Base-by-base conservation (phyloP, 805 yeast genomes). In the Maudiozyma serrabonitensis region DNA sequence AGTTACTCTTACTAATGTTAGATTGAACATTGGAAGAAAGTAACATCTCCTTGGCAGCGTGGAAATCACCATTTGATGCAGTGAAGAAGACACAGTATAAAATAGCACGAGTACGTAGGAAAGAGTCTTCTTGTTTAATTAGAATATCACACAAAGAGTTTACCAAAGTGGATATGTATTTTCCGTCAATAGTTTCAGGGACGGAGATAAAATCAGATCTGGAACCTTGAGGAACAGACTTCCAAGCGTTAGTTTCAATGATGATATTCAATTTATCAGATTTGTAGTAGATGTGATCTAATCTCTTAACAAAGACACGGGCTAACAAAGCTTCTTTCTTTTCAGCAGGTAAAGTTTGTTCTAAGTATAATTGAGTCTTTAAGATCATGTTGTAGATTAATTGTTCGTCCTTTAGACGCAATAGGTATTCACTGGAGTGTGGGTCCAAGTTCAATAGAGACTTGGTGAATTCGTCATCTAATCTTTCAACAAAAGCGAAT, bases 281-380 rank as follows among this genome's bases (percentile, higher is more conserved):
- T 73, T 93, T 93, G 81, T 81, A 93, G 74, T 93, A 93, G 53
- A 93, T 76, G 70, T 87, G 95, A 61, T 91, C 96, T 61, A 93
- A 73, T 72, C 99, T 81, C 66, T 93, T 83, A 47, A 82, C 74
- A 44, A 88, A 74, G 45, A 88, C 76, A 67, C 98, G 80, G 28
- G 86, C 78, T 57, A 86, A 73, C 58, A 79, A 82, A 59, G 76
- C 81, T 54, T 76, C 79, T 23, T 69, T 66, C 54, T 68, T 70
- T 23, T 58, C 63, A 49, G 70, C 70, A 39, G 81, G 72, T 51
- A 78, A 71, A 47, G 78, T 78, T 38, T 73, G 64, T 69, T 91
- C 97, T 65, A 84, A 76, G 70, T 93, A 91, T 54, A 85, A 68
- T 73, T 93, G 99, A 25, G 88, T 80, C 62, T 95, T 82, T 53